phyloP scores from a whole-genome alignment of 2,329 filamentous ascomycete genomes.

The Monilinia vaccinii-corymbosi region DNA sequence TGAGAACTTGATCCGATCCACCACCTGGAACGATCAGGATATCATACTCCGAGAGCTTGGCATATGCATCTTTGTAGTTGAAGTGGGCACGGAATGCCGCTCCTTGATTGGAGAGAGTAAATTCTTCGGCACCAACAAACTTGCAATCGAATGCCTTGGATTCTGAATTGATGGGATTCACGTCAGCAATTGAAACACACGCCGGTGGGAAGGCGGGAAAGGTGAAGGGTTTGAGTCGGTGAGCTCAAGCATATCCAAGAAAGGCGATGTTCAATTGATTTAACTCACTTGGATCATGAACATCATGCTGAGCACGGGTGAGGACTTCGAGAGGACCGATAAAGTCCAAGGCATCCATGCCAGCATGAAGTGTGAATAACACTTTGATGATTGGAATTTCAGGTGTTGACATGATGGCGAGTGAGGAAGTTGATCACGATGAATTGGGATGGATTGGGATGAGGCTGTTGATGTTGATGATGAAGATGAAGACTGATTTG shows the following conservation, averaged over 20 bases:
- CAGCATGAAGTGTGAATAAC: slow-evolving; percentile 45
- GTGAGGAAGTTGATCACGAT: background rate
- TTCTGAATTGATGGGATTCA: slow-evolving; percentile 13
- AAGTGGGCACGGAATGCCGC: slow-evolving; percentile 66
- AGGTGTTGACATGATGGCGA: slow-evolving; percentile 27
- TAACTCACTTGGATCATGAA: slow-evolving; percentile 40
- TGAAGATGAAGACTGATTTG: background rate
- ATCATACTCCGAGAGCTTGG: slow-evolving; percentile 52
- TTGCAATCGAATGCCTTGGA: slow-evolving; percentile 23
- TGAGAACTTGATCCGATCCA: slow-evolving; percentile 48
- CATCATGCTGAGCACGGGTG: slow-evolving; percentile 42
- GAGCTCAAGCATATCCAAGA: background rate
- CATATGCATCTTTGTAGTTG: slow-evolving; percentile 68
- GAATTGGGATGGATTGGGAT: background rate
- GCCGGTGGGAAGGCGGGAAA: background rate
- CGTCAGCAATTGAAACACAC: background rate
- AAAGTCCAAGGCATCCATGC: slow-evolving; percentile 48
- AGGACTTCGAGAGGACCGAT: slow-evolving; percentile 50
- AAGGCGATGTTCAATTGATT: slow-evolving; percentile 1
- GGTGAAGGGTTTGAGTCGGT: background rate
- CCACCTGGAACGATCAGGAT: slow-evolving; percentile 72
- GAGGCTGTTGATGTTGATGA: background rate
- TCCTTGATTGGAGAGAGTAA: slow-evolving; percentile 50
- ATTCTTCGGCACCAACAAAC: slow-evolving; percentile 38
- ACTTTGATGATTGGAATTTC: slow-evolving; percentile 42